Percentiles rank a stretch among this genome's conserved stretches.
phyloP scores from a whole-genome alignment of 345 rosid species.

The Rhodomyrtus tomentosa region DNA sequence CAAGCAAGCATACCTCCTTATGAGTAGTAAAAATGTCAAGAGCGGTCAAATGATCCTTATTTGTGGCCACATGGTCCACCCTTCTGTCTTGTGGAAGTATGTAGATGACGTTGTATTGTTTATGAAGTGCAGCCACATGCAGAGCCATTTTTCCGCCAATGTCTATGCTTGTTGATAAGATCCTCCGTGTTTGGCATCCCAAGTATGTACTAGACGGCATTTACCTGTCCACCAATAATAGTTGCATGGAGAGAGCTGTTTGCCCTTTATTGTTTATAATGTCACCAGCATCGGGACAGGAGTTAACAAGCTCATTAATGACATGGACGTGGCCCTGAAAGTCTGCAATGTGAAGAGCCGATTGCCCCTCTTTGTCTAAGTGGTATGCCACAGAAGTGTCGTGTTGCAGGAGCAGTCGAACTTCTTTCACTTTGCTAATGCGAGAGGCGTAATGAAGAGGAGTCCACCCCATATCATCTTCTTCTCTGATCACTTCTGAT shows the following conservation, averaged over 20 bases:
- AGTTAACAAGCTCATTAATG: background rate
- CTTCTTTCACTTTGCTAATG: background rate
- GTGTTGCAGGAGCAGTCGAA: background rate
- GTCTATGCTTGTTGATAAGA: background rate
- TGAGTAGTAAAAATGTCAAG: background rate
- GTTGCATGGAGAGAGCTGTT: background rate
- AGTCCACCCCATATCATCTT: background rate
- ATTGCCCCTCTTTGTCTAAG: background rate
- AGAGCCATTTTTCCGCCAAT: background rate
- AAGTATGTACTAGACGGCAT: background rate
- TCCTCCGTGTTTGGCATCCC: background rate
- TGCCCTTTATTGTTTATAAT: background rate
- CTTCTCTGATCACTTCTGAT: background rate
- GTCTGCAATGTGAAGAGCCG: background rate
- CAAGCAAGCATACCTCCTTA: background rate
- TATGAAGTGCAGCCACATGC: background rate
- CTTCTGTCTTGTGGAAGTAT: background rate
- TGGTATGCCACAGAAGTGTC: background rate
- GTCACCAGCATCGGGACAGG: background rate
- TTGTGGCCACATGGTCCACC: background rate
- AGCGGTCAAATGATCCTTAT: background rate
- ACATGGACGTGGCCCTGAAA: background rate
- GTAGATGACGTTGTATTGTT: background rate
- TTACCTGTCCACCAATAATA: background rate
- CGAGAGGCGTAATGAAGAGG: background rate